Base-by-base conservation (phyloP, 257 asterid genomes). In the Anisodus acutangulus region DNA sequence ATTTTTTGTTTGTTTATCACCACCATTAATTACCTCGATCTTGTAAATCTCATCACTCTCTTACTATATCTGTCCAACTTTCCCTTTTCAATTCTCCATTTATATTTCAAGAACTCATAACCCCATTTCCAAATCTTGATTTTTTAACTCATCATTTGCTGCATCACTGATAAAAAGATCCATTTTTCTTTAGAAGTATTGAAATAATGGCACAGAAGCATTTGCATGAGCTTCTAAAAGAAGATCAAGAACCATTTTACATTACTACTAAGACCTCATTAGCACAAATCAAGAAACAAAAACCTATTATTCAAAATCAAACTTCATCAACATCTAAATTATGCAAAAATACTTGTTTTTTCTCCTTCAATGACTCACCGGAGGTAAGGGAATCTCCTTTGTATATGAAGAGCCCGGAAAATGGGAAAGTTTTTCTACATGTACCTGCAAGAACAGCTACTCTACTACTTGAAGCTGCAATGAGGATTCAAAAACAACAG, bases 211-310 rank as follows among this genome's bases (percentile, higher is more conserved):
- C 89, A 68, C 80, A 79, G 47, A 90, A 89, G 84, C 90, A 89
- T 84, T 80, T 93, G 49, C 92, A 91, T 82, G 97, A 94, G 91
- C 93, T 95, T 0, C 88, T 95, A 9, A 83, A 88, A 71, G 93
- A 95, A 69, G 97, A 95, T 78, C 98, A 95, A 78, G 98, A 95
- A 43, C 99, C 97, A 1, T 95, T 95, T 66, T 90, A 93, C 92
- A 89, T 90, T 47, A 83, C 93, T 15, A 81, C 86, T 35, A 49
- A 83, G 58, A 55, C 89, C 55, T 13, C 85, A 43, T 70, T 87
- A 41, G 49, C 92, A 15, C 92, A 85, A 26, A 63, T 88, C 88
- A 87, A 80, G 12, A 93, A 89, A 49, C 89, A 87, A 22, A 86
- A 66, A 6, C 90, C 88, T 41, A 19, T 78, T 19, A 35, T 45